Percentiles rank a stretch among this genome's conserved stretches.
Conservation (phyloP, 208 protist genomes). For the Spongospora subterranea region DNA sequence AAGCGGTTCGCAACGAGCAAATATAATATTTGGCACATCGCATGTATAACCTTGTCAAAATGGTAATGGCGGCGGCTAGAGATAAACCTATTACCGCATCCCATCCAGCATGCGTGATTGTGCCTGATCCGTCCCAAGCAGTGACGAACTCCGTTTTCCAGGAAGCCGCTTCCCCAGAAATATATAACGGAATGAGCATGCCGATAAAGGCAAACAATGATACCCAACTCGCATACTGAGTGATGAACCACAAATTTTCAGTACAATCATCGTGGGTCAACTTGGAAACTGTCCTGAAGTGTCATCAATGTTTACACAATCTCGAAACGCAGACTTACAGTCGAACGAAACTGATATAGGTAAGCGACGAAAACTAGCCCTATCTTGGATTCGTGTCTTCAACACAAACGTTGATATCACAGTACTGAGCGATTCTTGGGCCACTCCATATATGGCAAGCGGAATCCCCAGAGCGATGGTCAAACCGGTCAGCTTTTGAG, state of each 20-base stretch:
- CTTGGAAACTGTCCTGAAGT: neutral
- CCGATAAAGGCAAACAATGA: conserved; percentile 25
- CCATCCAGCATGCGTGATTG: conserved; percentile 25
- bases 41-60: neutral
- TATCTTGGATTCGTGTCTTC: neutral
- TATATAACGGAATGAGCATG: conserved; percentile 14
- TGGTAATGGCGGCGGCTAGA: neutral
- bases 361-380: neutral
- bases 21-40: conserved; percentile 53
- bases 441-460: neutral
- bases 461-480: neutral
- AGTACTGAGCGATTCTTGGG: conserved; percentile 13
- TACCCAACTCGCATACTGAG: conserved; percentile 30
- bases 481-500: neutral
- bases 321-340: neutral
- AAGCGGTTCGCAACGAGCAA: conserved; percentile 33
- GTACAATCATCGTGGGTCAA: neutral
- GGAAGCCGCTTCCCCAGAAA: neutral
- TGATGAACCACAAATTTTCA: conserved; percentile 16
- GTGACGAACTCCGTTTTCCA: neutral
- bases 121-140: neutral
- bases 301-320: neutral
- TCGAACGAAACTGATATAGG: neutral
- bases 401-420: neutral
- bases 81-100: conserved; percentile 36